Evolutionary conservation across 2,329 filamentous ascomycete genomes (phyloP).

Genomic region (Claviceps arundinis): DNA sequence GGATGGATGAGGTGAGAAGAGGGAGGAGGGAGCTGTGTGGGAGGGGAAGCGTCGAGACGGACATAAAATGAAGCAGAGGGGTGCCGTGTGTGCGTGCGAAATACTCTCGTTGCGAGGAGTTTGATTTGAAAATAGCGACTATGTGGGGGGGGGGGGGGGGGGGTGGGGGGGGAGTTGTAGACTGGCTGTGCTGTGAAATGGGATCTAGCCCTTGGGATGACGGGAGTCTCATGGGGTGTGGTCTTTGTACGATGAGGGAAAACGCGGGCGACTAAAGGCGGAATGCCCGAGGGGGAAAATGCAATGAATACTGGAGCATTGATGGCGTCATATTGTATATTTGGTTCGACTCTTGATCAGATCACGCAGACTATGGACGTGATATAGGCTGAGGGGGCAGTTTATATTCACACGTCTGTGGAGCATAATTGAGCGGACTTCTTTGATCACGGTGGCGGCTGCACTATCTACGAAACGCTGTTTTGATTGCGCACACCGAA

Average conservation of each 20-base stretch:
- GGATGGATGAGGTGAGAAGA: background rate
- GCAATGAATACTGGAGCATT: background rate
- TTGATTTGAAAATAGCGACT: background rate
- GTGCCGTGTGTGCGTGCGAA: too few relatives aligned
- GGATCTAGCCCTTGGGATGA: background rate
- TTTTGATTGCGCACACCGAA: background rate
- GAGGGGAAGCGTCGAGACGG: background rate
- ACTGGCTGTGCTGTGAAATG: background rate
- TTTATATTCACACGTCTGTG: background rate
- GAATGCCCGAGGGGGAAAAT: background rate
- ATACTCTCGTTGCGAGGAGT: too few relatives aligned
- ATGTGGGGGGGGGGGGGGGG: background rate
- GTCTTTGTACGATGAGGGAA: constrained; percentile 2
- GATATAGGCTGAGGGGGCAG: background rate
- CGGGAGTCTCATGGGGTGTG: background rate
- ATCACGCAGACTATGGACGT: background rate
- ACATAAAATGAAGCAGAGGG: too few relatives aligned
- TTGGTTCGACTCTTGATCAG: background rate
- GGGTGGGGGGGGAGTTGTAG: background rate
- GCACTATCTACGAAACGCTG: background rate
- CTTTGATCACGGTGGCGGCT: background rate
- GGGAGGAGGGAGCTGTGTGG: background rate
- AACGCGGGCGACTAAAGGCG: background rate
- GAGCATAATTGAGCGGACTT: background rate
- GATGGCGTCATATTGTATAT: background rate